Percentiles rank a stretch among this genome's conserved stretches.
Conservation (phyloP, 1,284 basidiomycete genomes). For the Pseudozyma sp. region DNA sequence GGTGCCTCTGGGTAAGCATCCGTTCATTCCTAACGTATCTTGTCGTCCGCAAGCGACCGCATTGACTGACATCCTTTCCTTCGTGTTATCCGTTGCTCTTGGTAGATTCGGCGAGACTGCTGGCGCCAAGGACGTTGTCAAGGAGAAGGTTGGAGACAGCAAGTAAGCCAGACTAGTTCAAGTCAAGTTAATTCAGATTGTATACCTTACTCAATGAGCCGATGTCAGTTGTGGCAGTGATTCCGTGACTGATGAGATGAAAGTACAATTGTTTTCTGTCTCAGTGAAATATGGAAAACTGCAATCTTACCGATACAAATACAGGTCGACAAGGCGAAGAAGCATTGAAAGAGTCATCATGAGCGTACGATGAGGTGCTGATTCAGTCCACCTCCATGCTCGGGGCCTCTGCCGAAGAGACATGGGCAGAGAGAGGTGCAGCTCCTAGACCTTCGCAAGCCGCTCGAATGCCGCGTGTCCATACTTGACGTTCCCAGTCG, state of each 20-base stretch:
- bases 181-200: neutral
- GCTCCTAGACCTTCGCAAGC: constrained; percentile 53
- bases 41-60: neutral
- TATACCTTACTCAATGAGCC: neutral
- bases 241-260: neutral
- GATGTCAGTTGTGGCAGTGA: no score
- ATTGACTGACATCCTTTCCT: neutral
- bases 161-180: constrained; percentile 11
- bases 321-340: neutral
- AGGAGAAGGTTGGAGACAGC: constrained; percentile 17
- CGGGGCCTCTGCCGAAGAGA: neutral
- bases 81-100: neutral
- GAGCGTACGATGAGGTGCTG: neutral
- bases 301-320: neutral
- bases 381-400: constrained; percentile 42
- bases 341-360: neutral
- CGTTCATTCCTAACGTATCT: no score
- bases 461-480: constrained; percentile 52
- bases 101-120: constrained; percentile 20
- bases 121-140: constrained; percentile 41
- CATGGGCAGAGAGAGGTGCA: constrained; percentile 22
- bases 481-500: constrained; percentile 60
- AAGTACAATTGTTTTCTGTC: neutral
- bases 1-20: constrained; percentile 29
- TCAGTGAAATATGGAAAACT: neutral